A percentile compares a stretch with the other conserved stretches of the same genome.
phyloP scores from a whole-genome alignment of 139 green algal species.

The Chlorella sp. region DNA sequence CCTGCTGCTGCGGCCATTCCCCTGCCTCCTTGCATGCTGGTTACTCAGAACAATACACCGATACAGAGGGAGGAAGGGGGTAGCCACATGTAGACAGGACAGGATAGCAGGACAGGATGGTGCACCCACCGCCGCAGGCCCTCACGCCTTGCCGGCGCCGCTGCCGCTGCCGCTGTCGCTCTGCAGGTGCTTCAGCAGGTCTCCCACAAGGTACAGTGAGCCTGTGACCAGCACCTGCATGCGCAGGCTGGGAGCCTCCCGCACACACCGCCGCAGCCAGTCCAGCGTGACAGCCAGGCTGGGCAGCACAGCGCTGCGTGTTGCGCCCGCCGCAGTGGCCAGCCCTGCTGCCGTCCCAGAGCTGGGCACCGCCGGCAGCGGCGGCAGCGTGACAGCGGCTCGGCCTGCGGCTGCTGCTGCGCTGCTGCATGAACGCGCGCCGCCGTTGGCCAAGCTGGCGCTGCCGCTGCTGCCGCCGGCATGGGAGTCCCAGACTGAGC shows the following conservation, averaged over 20 bases:
- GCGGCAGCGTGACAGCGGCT: constrained; percentile 11
- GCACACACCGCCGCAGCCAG: constrained; percentile 58
- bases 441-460: background rate
- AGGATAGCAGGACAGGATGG: too few relatives aligned
- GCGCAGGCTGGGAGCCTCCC: constrained; percentile 28
- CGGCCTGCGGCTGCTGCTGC: background rate
- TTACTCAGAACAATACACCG: too few relatives aligned
- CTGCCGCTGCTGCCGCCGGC: constrained; percentile 1
- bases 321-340: background rate
- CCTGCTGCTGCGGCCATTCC: too few relatives aligned
- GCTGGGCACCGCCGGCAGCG: background rate
- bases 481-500: constrained; percentile 48
- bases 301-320: constrained; percentile 57
- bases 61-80: too few relatives aligned
- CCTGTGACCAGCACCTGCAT: constrained; percentile 92
- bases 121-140: too few relatives aligned
- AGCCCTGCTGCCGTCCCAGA: background rate
- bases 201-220: constrained; percentile 95
- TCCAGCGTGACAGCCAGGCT: constrained; percentile 60
- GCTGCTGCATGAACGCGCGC: background rate
- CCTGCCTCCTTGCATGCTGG: too few relatives aligned
- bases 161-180: background rate
- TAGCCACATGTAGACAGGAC: too few relatives aligned
- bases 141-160: background rate
- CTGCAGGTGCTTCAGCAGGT: constrained; percentile 76